phyloP scores from a whole-genome alignment of 257 asterid genomes.

The Linderniella brevidens region DNA sequence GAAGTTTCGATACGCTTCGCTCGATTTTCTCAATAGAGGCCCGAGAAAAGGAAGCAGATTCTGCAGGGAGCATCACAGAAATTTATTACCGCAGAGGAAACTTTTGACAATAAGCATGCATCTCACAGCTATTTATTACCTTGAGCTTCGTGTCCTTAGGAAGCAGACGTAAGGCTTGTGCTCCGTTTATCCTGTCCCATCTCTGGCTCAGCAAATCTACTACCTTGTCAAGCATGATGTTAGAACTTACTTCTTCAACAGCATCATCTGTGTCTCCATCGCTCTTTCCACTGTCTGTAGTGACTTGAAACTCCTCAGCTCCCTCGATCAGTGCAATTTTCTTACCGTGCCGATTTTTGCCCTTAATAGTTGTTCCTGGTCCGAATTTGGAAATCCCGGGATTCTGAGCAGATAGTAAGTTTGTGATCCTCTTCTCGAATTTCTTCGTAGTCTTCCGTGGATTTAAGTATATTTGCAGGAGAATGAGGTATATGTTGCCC shows the following conservation, averaged over 20 bases:
- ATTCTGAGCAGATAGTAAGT: conserved; percentile 34
- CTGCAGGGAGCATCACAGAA: conserved; percentile 32
- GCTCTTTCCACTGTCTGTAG: conserved; percentile 85
- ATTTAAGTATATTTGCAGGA: conserved; percentile 85
- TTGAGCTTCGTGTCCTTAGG: conserved; percentile 84
- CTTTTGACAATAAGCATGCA: neutral
- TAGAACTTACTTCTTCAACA: conserved; percentile 47
- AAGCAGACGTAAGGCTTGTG: conserved; percentile 78
- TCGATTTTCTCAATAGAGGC: conserved; percentile 83
- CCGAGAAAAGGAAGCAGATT: conserved; percentile 85
- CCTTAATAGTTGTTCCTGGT: conserved; percentile 28
- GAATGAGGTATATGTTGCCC: conserved; percentile 68
- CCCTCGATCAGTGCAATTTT: conserved; percentile 83
- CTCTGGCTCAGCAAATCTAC: conserved; percentile 78
- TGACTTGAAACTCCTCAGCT: conserved; percentile 60
- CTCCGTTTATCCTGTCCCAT: conserved; percentile 96
- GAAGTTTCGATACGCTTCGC: conserved; percentile 73
- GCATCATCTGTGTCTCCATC: conserved; percentile 71
- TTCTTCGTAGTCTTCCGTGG: conserved; percentile 69
- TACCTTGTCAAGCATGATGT: conserved; percentile 80
- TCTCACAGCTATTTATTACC: conserved; percentile 22
- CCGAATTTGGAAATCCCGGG: conserved; percentile 36
- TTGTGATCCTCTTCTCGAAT: conserved; percentile 54
- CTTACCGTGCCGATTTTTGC: conserved; percentile 35
- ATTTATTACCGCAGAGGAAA: neutral